Conservation (phyloP, 768 basidiomycete genomes). For the Rhodocollybia butyracea region DNA sequence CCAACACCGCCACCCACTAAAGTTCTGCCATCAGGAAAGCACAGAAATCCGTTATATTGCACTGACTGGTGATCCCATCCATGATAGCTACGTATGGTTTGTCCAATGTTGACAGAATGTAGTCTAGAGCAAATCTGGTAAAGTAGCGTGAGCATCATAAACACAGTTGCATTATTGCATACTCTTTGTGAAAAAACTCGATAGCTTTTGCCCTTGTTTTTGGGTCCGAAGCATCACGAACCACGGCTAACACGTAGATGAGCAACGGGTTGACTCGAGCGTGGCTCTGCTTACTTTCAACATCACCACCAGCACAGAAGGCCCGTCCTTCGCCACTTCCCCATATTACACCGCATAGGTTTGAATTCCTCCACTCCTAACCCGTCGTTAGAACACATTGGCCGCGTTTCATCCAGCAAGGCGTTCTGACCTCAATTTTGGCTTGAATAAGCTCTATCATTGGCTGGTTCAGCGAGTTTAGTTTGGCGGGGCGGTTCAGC, state of each 20-base stretch:
- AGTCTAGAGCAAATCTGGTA: conserved; percentile 76
- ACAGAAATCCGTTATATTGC: conserved; percentile 7
- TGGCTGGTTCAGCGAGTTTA: conserved; percentile 76
- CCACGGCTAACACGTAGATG: conserved; percentile 43
- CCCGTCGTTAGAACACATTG: neutral
- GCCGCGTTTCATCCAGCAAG: neutral
- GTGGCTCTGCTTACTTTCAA: conserved; percentile 60
- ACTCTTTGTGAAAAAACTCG: conserved; percentile 90
- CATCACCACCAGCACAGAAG: conserved; percentile 96
- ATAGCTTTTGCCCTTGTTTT: conserved; percentile 61
- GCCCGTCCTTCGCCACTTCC: conserved; percentile 69
- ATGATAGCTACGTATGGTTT: conserved; percentile 92
- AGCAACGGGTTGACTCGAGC: neutral
- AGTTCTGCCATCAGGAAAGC: conserved; percentile 4
- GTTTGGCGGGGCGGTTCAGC: conserved; percentile 76
- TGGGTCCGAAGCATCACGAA: conserved; percentile 45
- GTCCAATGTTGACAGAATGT: conserved; percentile 59
- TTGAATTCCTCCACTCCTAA: conserved; percentile 74
- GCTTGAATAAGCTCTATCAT: conserved; percentile 74
- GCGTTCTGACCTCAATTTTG: conserved; percentile 63
- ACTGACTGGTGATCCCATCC: conserved; percentile 89
- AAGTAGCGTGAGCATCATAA: neutral
- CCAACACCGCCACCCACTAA: conserved; percentile 97
- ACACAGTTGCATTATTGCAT: conserved; percentile 26
- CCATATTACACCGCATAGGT: conserved; percentile 69